Evolutionary conservation across 2,329 filamentous ascomycete species (phyloP), one percentile per base, ranked within the genome.

Genomic region (Talaromyces piceae): DNA sequence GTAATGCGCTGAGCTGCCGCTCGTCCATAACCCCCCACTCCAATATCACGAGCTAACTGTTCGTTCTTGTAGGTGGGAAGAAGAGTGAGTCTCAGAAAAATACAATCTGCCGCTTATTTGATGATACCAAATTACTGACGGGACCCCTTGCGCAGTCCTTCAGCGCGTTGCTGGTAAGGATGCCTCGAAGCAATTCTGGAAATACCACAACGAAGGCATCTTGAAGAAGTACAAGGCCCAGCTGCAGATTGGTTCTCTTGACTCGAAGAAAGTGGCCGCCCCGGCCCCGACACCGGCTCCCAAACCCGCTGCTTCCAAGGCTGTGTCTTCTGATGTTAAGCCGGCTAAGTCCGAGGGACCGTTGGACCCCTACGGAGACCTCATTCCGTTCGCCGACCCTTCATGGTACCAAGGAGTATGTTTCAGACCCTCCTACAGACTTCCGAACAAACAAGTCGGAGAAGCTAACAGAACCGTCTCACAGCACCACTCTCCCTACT

Each of bases 401-500:
- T 82, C 81, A 44, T 98, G 93, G 93, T 96, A 96, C 71, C 91
- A 95, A 70, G 85, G 84, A 59, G 89, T 94, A 77, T 70, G 88
- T 76, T 47, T 22, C n/a, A n/a, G n/a, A n/a, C n/a, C n/a, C n/a
- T n/a, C n/a, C n/a, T n/a, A n/a, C n/a, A n/a, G n/a, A n/a, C n/a
- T n/a, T n/a, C n/a, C n/a, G n/a, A n/a, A n/a, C n/a, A n/a, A n/a
- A n/a, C n/a, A n/a, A n/a, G n/a, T n/a, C n/a, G n/a, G n/a, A n/a
- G n/a, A n/a, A 6, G 28, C 37, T 37, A 20, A 41, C 25, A 57
- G 49, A 12, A 9, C 23, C 52, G 11, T 27, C 39, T 46, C 9
- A 31, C 58, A 94, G 87, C 95, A 95, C 73, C 88, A 95, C 75
- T 95, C 91, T 1, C 89, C 91, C 25, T 97, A 96, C 79, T 95